Base-by-base conservation (phyloP, 2,329 filamentous ascomycete species). In the Microcera coccophila region DNA sequence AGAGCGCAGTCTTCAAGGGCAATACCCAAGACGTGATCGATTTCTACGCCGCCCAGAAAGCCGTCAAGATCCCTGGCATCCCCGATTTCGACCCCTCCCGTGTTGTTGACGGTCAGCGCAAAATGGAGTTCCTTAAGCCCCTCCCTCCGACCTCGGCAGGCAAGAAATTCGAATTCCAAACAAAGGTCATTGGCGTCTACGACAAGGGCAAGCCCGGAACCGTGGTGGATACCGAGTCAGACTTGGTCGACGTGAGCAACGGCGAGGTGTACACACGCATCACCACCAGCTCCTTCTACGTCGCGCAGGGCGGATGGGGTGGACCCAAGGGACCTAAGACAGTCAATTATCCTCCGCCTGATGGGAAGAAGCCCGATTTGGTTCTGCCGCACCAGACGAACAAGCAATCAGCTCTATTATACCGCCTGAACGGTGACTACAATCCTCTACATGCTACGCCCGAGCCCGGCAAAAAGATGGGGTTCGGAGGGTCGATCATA, bases 401-500 rank as follows among this genome's bases (percentile, higher is more conserved):
- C 19, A 61, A 71, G 40, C 81, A 90, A 70, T 87, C 87, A 4
- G 81, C 87, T 8, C 78, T 86, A 50, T 72, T 93, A 42, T 93
- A 93, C 67, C 79, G 88, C 50, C 77, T 95, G 38, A 95, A 95
- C 58, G 90, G 90, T 53, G 90, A 95, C 71, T 95, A 95, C 70
- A 95, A 95, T 72, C 90, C 90, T 20, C 81, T 95, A 26, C 90
- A 95, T 63, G 89, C 88, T 5, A 87, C 86, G 15, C 89, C 89
- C 11, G 87, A 89, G 68, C 87, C 89, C 0, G 89, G 89, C 47
- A 70, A 79, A 67, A 85, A 89, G 70, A 95, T 95, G 87, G 90
- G 90, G 47, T 95, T 95, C 55, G 87, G 88, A 20, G 90, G 90
- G 24, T 74, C 81, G 55, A 95, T 95, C 65, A 86, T 95, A 64